Base-by-base conservation (phyloP, 1,284 basidiomycete species). In the Ustilago trichophora region DNA sequence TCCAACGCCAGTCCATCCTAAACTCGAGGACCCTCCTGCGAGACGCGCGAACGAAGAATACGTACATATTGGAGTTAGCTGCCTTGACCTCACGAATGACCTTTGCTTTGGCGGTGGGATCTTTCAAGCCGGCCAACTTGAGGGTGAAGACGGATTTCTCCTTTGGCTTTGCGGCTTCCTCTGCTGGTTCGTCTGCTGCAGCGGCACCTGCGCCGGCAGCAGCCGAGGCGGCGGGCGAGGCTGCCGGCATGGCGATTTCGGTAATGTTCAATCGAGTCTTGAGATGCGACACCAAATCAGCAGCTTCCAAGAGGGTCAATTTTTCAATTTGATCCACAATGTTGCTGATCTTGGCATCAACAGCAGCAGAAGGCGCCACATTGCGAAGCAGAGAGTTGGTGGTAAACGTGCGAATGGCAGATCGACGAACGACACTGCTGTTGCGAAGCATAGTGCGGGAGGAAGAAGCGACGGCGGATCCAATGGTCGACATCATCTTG, bases 141-240 rank as follows among this genome's bases (percentile, higher is more conserved):
- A 98, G 89, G 74, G 90, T 95, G 85, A 99, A 98, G 36, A 95
- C 87, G 8, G 94, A 96, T 88, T 98, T 98, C 84, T 98, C 96
- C 85, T 97, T 98, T 44, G 94, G 94, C 83, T 96, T 96, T 82
- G 94, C 93, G 87, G 92, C 73, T 5, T 87, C 85, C 11, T 84
- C 85, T 18, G 86, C 85, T 16, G 87, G 85, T 10, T 66, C 80
- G 1, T 64, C 50, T 15, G 82, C 81, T 2, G 84, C 25, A 6
- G 27, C 49, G 6, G 38, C 31, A 27, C 22, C 48, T 12, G 74
- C 66, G 6, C 47, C 65, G 5, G 35, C n/a, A 13, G 81, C 65
- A 10, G 58, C 38, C 3, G 45, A 19, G 11, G 56, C 32, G 16
- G 52, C 47, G 4, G 71, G 46, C 4, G 63, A 49, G 1, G 90